phyloP scores from a whole-genome alignment of 768 basidiomycete genomes.

The Phaeotremella fagi region DNA sequence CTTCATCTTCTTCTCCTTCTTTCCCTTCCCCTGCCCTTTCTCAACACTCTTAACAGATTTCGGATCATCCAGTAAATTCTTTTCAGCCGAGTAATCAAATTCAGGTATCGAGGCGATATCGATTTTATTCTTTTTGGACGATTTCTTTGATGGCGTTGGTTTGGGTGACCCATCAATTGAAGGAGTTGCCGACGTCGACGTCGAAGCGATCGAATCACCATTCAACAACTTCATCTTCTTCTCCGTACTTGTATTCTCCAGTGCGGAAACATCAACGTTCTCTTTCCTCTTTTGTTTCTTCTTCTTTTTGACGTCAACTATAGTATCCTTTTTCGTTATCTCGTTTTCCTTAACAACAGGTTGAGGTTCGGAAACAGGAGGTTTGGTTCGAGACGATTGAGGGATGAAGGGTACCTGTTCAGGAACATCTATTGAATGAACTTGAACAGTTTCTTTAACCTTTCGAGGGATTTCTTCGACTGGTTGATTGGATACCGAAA shows the following conservation, averaged over 20 bases:
- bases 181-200: conserved; percentile 5
- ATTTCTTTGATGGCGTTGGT: background rate
- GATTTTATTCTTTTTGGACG: conserved; percentile 14
- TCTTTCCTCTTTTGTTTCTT: conserved; percentile 65
- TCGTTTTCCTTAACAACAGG: conserved; percentile 15
- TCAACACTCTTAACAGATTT: conserved; percentile 11
- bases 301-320: conserved; percentile 67
- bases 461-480: no score
- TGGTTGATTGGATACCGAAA: background rate
- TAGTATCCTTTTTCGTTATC: conserved; percentile 57
- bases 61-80: conserved; percentile 64
- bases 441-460: background rate
- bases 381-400: conserved; percentile 55
- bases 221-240: conserved; percentile 19
- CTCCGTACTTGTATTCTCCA: conserved; percentile 32
- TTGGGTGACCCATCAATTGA: background rate
- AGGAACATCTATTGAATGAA: conserved; percentile 26
- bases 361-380: conserved; percentile 6
- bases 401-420: conserved; percentile 77
- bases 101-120: conserved; percentile 50
- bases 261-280: conserved; percentile 9
- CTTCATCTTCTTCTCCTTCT: conserved; percentile 36
- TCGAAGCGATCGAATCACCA: conserved; percentile 3
- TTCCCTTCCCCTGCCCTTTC: conserved; percentile 51
- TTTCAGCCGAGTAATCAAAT: conserved; percentile 66